These are phyloP conservation scores for Spencermartinsiella ligniputridi DNA, from an alignment of 1,139 yeast genomes.

Conservation along the genomic window DNA sequence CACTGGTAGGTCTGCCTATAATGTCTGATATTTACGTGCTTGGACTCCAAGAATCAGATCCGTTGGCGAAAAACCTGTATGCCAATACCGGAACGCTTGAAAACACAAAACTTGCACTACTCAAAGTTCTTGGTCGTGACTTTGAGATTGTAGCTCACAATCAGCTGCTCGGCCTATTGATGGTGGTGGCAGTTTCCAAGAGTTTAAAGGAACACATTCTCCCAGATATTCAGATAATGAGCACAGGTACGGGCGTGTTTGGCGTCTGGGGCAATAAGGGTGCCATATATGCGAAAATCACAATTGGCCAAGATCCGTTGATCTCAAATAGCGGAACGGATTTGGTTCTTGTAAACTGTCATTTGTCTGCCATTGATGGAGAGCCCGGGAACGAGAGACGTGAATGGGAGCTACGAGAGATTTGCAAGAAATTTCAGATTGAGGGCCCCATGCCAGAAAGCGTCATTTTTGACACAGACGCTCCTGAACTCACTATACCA, in stretches of 20 bases:
- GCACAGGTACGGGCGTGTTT: constrained; percentile 52
- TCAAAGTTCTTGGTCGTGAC: constrained; percentile 25
- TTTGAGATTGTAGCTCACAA: constrained; percentile 35
- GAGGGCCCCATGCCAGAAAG: constrained; percentile 19
- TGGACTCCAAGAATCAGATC: constrained; percentile 52
- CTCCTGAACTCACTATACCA: constrained; percentile 13
- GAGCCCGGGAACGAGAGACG: constrained; percentile 39
- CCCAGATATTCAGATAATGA: constrained; percentile 30
- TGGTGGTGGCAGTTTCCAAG: constrained; percentile 38
- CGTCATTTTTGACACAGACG: constrained; percentile 19
- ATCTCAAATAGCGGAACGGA: constrained; percentile 38
- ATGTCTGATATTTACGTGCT: constrained; percentile 40
- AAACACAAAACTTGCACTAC: constrained; percentile 35
- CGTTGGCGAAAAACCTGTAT: constrained; percentile 43
- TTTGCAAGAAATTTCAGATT: constrained; percentile 30
- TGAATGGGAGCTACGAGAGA: constrained; percentile 43
- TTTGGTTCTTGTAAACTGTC: constrained; percentile 55
- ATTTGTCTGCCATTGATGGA: constrained; percentile 68
- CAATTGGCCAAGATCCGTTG: constrained; percentile 30
- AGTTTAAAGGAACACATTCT: constrained; percentile 36
- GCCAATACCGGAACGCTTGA: constrained; percentile 41
- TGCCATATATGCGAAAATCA: constrained; percentile 41
- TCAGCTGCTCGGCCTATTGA: constrained; percentile 48
- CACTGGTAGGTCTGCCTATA: constrained; percentile 24
- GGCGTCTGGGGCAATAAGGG: constrained; percentile 62